phyloP scores from a whole-genome alignment of 1,284 basidiomycete genomes.

The Irpex lacteus region DNA sequence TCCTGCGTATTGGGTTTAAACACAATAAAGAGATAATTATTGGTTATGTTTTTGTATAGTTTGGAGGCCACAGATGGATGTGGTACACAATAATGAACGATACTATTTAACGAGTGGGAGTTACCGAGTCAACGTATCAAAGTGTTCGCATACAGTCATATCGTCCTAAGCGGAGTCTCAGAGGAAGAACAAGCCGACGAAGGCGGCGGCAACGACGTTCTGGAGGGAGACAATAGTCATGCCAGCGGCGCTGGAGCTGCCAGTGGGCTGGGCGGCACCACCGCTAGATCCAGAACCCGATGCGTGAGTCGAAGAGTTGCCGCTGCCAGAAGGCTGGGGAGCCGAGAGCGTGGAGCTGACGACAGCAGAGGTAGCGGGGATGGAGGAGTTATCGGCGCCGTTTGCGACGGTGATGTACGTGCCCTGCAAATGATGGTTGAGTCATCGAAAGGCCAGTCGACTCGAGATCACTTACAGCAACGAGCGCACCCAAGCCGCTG shows the following conservation, averaged over 20 bases:
- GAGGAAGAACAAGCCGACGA: conserved; percentile 9
- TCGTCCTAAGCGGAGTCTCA: neutral
- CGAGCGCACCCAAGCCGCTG: conserved; percentile 53
- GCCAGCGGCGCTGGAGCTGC: conserved; percentile 7
- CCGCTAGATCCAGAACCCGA: conserved; percentile 7
- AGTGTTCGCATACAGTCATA: neutral
- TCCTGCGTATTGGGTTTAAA: neutral
- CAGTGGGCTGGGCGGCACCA: conserved; percentile 1
- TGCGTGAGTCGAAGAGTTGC: neutral
- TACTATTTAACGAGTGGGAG: conserved; percentile 3
- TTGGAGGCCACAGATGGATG: neutral
- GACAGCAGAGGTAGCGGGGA: conserved; percentile 61
- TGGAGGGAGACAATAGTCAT: conserved; percentile 6
- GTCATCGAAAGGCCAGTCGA: conserved; percentile 24
- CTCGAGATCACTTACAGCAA: conserved; percentile 45
- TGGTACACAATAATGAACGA: conserved; percentile 6
- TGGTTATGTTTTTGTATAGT: neutral
- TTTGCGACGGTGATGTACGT: conserved; percentile 78
- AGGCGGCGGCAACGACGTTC: conserved; percentile 8
- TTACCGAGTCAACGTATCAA: neutral
- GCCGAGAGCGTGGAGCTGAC: conserved; percentile 57
- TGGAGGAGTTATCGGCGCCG: conserved; percentile 52
- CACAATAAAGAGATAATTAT: neutral
- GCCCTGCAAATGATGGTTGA: conserved; percentile 39
- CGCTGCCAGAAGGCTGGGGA: conserved; percentile 20